Evolutionary conservation across 78 protist genomes (phyloP).

Genomic region (Dictyostelium purpureum): DNA sequence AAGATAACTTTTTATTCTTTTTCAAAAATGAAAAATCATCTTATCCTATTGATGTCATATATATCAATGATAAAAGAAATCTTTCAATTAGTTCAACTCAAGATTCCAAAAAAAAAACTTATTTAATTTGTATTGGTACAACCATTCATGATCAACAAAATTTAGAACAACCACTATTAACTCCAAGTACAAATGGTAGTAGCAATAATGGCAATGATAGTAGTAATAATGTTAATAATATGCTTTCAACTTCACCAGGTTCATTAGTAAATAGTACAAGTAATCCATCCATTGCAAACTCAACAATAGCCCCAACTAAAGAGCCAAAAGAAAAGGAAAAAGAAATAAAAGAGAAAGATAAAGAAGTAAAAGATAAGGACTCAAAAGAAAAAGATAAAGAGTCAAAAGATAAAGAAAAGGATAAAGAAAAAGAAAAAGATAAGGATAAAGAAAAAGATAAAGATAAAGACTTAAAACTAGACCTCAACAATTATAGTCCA

Average conservation of each 20-base stretch:
- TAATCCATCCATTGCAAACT: not conserved
- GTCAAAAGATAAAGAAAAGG: not conserved
- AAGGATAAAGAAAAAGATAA: not conserved
- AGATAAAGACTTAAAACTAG: not conserved
- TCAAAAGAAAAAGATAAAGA: not conserved
- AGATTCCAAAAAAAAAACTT: slow-evolving; percentile 47
- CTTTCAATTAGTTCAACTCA: slow-evolving; percentile 1
- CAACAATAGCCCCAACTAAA: not conserved
- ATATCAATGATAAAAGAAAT: slow-evolving; percentile 51
- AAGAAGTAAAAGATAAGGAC: not conserved
- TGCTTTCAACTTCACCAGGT: slow-evolving; percentile 4
- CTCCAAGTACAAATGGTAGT: not conserved
- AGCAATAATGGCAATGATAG: not conserved
- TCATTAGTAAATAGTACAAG: not conserved
- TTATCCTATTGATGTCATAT: slow-evolving; percentile 60
- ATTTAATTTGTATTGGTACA: slow-evolving; percentile 60
- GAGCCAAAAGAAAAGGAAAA: not conserved
- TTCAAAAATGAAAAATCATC: slow-evolving; percentile 64
- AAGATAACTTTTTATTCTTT: slow-evolving; percentile 60
- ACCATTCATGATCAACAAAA: slow-evolving; percentile 5
- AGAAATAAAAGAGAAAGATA: no score
- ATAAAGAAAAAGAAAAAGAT: not conserved
- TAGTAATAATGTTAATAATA: not conserved
- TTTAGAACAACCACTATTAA: not conserved
- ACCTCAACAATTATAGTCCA: not conserved